Conservation (phyloP, 202 grass and related monocot genomes). For the Carex sylvatica region DNA sequence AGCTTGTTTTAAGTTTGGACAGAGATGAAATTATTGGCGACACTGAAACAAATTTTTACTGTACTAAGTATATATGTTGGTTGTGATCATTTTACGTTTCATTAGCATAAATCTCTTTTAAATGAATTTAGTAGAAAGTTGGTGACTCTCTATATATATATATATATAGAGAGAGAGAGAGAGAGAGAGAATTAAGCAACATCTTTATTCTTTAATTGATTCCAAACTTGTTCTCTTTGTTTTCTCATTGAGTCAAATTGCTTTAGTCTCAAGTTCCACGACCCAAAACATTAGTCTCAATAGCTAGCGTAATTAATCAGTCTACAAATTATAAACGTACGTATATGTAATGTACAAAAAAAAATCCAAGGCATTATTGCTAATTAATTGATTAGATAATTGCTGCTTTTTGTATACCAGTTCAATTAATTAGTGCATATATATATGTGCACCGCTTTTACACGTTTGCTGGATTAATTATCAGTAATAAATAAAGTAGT, state of each 20-base stretch:
- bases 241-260: background rate
- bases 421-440: background rate
- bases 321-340: too few species aligned
- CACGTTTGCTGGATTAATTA: background rate
- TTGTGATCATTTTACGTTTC: background rate
- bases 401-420: background rate
- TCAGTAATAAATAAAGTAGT: background rate
- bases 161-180: too few species aligned
- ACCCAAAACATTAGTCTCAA: background rate
- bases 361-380: background rate
- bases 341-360: too few species aligned
- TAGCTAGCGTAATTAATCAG: too few species aligned
- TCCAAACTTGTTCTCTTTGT: background rate
- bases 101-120: background rate
- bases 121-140: background rate
- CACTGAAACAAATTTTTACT: background rate
- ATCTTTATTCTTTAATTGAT: background rate
- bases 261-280: background rate
- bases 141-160: background rate
- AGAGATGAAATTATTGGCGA: conserved; percentile 13
- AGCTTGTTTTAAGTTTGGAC: conserved; percentile 1
- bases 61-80: background rate
- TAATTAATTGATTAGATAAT: background rate
- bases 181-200: too few species aligned
- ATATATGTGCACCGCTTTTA: background rate